Percentiles rank a stretch among this genome's conserved stretches.
These are phyloP conservation scores for Macrophomina phaseolina DNA, from an alignment of 2,329 filamentous ascomycete species.

Conservation along the genomic window DNA sequence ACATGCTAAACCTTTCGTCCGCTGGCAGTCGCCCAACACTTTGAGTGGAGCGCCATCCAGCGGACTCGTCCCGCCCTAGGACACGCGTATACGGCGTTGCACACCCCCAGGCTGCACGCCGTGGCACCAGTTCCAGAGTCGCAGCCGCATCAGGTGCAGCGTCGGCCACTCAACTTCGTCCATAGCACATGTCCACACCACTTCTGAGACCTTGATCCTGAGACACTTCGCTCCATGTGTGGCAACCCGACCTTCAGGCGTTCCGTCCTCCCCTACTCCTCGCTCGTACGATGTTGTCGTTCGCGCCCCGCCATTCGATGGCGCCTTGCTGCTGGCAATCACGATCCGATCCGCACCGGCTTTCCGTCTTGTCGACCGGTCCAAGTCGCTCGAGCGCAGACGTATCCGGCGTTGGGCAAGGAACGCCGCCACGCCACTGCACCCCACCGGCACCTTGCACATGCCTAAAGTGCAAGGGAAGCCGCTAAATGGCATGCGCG, in stretches of 20 bases:
- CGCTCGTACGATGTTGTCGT: constrained; percentile 11
- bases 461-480: constrained; percentile 8
- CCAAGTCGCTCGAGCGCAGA: background rate
- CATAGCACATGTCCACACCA: constrained; percentile 3
- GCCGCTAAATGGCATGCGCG: background rate
- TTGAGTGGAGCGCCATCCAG: background rate
- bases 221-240: constrained; percentile 2
- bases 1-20: constrained; percentile 1
- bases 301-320: constrained; percentile 1
- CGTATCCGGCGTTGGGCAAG: background rate
- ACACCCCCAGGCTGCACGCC: constrained; percentile 17
- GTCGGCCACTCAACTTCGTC: background rate
- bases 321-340: constrained; percentile 13
- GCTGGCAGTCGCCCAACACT: constrained; percentile 10
- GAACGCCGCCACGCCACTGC: constrained; percentile 9
- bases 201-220: constrained; percentile 17
- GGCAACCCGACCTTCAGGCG: constrained; percentile 2
- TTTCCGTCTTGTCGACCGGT: constrained; percentile 7
- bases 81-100: constrained; percentile 3
- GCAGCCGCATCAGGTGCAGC: constrained; percentile 20
- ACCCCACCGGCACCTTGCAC: background rate
- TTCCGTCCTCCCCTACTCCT: constrained; percentile 1
- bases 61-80: background rate
- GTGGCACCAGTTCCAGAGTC: constrained; percentile 19
- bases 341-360: constrained; percentile 3